These are phyloP conservation scores for Solanum hybrid DNA, from an alignment of 305 asterid genomes.

Conservation along the genomic window DNA sequence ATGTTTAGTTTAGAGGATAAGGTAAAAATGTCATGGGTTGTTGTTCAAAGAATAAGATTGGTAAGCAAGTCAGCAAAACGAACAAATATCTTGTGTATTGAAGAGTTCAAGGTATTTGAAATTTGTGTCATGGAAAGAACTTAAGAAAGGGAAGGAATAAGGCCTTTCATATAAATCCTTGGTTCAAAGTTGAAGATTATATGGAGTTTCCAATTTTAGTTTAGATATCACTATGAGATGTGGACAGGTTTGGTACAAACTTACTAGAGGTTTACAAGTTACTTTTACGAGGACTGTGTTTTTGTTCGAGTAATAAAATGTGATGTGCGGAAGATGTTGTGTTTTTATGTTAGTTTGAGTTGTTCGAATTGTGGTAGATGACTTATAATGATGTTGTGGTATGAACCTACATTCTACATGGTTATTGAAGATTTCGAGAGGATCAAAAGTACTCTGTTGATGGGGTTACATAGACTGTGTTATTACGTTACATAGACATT, in stretches of 20 bases:
- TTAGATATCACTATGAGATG: background rate
- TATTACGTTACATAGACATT: background rate
- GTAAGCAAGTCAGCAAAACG: background rate
- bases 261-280: background rate
- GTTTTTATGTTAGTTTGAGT: background rate
- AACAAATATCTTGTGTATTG: background rate
- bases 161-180: background rate
- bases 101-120: background rate
- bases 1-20: background rate
- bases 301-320: no score
- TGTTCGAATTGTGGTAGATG: background rate
- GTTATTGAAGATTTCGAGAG: background rate
- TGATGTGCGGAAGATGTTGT: background rate
- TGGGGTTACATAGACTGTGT: background rate
- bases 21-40: background rate
- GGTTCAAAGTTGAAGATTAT: background rate
- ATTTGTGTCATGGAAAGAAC: background rate
- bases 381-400: background rate
- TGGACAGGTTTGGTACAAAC: background rate
- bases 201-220: background rate
- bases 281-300: background rate
- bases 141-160: background rate
- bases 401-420: background rate
- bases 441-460: background rate
- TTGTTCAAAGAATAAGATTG: background rate